phyloP scores from a whole-genome alignment of 768 basidiomycete genomes.

The Punctularia strigosozonata region DNA sequence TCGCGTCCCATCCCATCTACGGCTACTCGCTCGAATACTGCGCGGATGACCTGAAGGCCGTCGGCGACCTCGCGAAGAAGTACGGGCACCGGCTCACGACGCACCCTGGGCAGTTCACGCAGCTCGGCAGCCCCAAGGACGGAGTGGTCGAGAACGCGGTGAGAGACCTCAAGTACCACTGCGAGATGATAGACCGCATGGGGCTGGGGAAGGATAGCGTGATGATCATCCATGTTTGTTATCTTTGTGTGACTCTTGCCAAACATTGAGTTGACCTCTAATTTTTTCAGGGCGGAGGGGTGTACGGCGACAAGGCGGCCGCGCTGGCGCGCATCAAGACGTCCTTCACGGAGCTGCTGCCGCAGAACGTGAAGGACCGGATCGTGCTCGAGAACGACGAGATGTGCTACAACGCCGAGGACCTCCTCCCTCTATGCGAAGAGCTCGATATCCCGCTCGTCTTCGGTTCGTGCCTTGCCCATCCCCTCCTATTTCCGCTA shows the following conservation, averaged over 20 bases:
- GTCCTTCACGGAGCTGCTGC: conserved; percentile 48
- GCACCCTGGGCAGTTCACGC: conserved; percentile 84
- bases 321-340: conserved; percentile 65
- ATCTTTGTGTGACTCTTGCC: neutral
- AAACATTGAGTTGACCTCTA: neutral
- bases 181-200: conserved; percentile 81
- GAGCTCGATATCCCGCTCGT: conserved; percentile 70
- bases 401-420: conserved; percentile 85
- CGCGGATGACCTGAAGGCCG: conserved; percentile 31
- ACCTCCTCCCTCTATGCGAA: conserved; percentile 77
- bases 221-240: conserved; percentile 67
- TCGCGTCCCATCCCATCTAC: conserved; percentile 68
- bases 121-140: conserved; percentile 68
- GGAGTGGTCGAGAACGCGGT: conserved; percentile 67
- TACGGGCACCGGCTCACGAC: conserved; percentile 59
- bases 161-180: conserved; percentile 77
- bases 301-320: conserved; percentile 68
- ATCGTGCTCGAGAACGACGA: conserved; percentile 94
- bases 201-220: conserved; percentile 74
- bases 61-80: conserved; percentile 35
- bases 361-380: conserved; percentile 53
- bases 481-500: conserved; percentile 20
- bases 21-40: conserved; percentile 81
- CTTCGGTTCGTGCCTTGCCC: conserved; percentile 35
- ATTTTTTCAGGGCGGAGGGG: conserved; percentile 50